These are phyloP conservation scores for Solanum chiquidenum DNA, from an alignment of 257 asterid genomes.

Conservation along the genomic window DNA sequence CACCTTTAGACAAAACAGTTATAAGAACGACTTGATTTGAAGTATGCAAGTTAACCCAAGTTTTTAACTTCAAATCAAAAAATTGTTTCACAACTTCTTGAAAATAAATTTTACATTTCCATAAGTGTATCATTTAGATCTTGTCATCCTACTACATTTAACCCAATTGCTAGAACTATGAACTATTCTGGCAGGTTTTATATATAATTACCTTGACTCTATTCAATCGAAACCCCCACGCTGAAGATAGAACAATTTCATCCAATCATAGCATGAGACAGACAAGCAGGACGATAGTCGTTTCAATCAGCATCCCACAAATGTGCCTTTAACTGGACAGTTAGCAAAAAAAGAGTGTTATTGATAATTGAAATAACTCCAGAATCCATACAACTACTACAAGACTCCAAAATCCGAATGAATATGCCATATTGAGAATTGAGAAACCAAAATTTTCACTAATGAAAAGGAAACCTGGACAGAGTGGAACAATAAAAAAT, in stretches of 20 bases:
- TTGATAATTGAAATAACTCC: neutral
- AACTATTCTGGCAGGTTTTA: neutral
- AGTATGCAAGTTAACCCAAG: neutral
- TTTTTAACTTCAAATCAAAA: neutral
- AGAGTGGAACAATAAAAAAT: conserved; percentile 13
- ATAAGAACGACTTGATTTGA: neutral
- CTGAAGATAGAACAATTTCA: neutral
- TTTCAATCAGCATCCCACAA: neutral
- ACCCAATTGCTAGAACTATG: neutral
- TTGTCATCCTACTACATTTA: neutral
- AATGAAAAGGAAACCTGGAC: neutral
- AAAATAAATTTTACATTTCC: neutral
- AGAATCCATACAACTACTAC: neutral
- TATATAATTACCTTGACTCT: neutral
- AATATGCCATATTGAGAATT: neutral
- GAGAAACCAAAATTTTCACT: neutral
- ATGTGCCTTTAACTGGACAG: neutral
- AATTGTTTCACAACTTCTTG: neutral
- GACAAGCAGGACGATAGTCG: neutral
- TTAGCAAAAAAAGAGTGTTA: neutral
- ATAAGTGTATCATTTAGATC: neutral
- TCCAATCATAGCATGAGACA: neutral
- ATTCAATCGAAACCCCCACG: neutral
- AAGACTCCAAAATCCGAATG: neutral
- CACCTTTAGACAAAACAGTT: neutral